Evolutionary conservation across 2,329 filamentous ascomycete species (phyloP).

Genomic region (Zasmidium angulare): DNA sequence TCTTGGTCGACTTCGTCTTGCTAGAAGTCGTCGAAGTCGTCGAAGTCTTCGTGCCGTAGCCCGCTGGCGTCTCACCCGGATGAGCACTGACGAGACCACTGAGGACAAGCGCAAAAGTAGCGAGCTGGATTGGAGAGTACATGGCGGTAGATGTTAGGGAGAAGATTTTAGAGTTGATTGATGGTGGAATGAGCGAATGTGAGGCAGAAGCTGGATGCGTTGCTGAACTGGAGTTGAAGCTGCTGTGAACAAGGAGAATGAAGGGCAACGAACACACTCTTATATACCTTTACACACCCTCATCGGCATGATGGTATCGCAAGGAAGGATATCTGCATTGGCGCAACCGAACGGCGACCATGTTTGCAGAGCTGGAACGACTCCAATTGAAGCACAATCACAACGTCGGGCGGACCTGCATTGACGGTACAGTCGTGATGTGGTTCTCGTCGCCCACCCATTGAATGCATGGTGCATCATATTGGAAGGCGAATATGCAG

Average conservation of each 20-base stretch:
- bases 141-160: slow-evolving; percentile 11
- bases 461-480: not conserved
- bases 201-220: slow-evolving; percentile 1
- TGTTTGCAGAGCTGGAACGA: not conserved
- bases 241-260: not conserved
- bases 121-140: slow-evolving; percentile 21
- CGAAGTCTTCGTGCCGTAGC: not conserved
- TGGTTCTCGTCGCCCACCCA: not conserved
- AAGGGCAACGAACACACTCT: not conserved
- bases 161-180: slow-evolving; percentile 15
- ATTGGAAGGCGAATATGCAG: slow-evolving; percentile 8
- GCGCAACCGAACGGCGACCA: not conserved
- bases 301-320: not conserved
- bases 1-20: slow-evolving; percentile 1
- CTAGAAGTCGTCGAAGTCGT: no score
- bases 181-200: slow-evolving; percentile 7
- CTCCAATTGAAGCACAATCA: not conserved
- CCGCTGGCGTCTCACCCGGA: slow-evolving; percentile 11
- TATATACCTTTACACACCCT: slow-evolving; percentile 1
- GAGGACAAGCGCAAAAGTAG: slow-evolving; percentile 18
- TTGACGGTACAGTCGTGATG: not conserved
- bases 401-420: not conserved
- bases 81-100: slow-evolving; percentile 18
- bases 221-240: not conserved
- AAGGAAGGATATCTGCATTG: not conserved